Base-by-base conservation (phyloP, 371 early-diverging fungal genomes). In the Syncephalastrum monosporum region DNA sequence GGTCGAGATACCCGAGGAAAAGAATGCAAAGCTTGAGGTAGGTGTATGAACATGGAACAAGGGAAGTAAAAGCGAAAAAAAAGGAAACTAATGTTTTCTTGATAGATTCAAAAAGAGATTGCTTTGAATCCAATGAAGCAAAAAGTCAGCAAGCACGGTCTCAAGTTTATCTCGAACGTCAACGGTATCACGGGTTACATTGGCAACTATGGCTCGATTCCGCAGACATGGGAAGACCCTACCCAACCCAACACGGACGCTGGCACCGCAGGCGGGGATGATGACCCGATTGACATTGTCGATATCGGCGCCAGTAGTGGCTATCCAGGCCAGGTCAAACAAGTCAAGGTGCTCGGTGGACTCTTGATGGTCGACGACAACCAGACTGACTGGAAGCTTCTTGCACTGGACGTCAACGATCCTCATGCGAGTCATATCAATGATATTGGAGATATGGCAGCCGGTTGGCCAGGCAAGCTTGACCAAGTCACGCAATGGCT, bases 131-230 rank as follows among this genome's bases (percentile, higher is more conserved):
- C 99, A 43, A 96, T 99, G 64, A 96, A 91, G 79, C 99, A 99
- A 79, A 99, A 99, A 75, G 76, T 90, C 54, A 99, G 99, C 82
- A 99, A 99, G 77, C 95, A 94, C 67, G 95, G 96, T 75, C 89
- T 96, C 54, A 86, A 99, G 59, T 99, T 89, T 77, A 98, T 99
- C 50, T 85, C 92, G 62, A 99, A 99, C 83, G 90, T 96, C 71
- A 99, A 98, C 88, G 99, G 99, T 15, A 93, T 93, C 86, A 94
- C 96, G 67, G 99, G 99, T 44, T 99, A 99, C 83, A 93, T 96
- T 69, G 99, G 99, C 98, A 99, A 99, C 87, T 99, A 99, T 71
- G 99, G 99, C 56, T 98, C 98, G 38, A 79, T 99, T 59, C 99
- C 99, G 38, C 91, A 91, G 88, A 99, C 99, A 58, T 99, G 98